phyloP scores from a whole-genome alignment of 768 basidiomycete genomes.

The Brasilioporus rufonigricans region DNA sequence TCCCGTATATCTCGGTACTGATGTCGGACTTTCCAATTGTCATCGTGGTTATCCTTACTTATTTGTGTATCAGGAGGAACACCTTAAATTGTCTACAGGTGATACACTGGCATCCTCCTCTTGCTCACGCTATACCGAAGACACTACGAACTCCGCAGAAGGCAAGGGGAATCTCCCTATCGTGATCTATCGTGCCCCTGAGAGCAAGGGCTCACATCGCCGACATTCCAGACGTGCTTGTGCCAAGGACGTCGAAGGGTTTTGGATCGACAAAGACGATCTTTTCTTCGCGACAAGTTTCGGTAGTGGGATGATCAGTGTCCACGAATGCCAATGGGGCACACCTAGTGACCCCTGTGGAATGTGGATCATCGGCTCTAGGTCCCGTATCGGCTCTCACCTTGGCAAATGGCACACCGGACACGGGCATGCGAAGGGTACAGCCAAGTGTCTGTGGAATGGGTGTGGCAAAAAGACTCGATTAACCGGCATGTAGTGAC shows the following conservation, averaged over 20 bases:
- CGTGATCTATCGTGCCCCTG: neutral
- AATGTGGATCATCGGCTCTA: constrained; percentile 12
- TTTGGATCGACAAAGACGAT: constrained; percentile 6
- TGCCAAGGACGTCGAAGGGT: neutral
- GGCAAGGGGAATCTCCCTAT: neutral
- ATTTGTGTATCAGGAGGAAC: too few relatives aligned
- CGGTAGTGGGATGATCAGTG: neutral
- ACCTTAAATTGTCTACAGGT: too few relatives aligned
- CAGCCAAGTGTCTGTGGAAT: constrained; percentile 1
- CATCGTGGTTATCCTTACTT: too few relatives aligned
- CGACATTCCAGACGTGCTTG: neutral
- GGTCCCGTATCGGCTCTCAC: neutral
- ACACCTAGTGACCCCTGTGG: neutral
- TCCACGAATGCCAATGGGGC: constrained; percentile 10
- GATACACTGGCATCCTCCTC: neutral
- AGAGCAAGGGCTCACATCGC: neutral
- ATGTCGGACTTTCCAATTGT: too few relatives aligned
- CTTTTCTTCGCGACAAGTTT: neutral
- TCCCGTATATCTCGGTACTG: too few relatives aligned
- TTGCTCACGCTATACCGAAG: too few relatives aligned
- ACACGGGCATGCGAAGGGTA: neutral
- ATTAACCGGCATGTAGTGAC: constrained; percentile 9
- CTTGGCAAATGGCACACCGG: constrained; percentile 6
- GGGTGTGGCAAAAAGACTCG: constrained; percentile 1
- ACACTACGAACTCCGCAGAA: neutral